phyloP scores from a whole-genome alignment of 1,284 basidiomycete species.

The Porodaedalea pini region DNA sequence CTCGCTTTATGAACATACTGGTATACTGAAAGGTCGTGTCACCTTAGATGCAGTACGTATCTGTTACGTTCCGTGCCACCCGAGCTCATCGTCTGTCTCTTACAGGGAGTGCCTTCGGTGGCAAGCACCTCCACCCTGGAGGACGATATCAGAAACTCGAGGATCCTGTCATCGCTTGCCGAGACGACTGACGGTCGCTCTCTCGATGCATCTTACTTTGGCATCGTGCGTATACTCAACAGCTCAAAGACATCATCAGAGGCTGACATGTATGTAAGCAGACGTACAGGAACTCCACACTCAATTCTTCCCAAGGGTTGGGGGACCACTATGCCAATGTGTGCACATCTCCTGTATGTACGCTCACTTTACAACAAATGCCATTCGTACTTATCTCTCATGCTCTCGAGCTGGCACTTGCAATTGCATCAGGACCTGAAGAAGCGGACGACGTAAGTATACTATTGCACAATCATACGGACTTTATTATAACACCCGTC shows the following conservation, averaged over 20 bases:
- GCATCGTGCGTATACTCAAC: too few species aligned
- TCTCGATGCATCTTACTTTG: neutral
- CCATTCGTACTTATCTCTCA: neutral
- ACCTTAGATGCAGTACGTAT: neutral
- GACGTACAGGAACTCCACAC: too few species aligned
- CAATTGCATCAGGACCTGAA: neutral
- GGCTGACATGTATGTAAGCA: too few species aligned
- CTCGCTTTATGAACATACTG: neutral
- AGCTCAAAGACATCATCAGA: too few species aligned
- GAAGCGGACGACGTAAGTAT: neutral
- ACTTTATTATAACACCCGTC: too few species aligned
- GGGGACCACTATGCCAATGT: too few species aligned
- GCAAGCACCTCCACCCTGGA: neutral
- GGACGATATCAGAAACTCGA: neutral
- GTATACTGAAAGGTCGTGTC: neutral
- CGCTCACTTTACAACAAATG: neutral
- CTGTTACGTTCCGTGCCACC: neutral
- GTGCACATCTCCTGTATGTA: too few species aligned
- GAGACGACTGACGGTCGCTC: neutral
- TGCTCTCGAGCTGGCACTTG: neutral
- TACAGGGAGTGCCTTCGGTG: neutral
- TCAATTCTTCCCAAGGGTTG: too few species aligned
- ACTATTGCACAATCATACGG: neutral
- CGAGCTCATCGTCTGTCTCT: neutral
- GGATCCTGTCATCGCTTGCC: neutral